Evolutionary conservation across 768 basidiomycete genomes (phyloP).

Genomic region (Pleurotus tuber-regium): DNA sequence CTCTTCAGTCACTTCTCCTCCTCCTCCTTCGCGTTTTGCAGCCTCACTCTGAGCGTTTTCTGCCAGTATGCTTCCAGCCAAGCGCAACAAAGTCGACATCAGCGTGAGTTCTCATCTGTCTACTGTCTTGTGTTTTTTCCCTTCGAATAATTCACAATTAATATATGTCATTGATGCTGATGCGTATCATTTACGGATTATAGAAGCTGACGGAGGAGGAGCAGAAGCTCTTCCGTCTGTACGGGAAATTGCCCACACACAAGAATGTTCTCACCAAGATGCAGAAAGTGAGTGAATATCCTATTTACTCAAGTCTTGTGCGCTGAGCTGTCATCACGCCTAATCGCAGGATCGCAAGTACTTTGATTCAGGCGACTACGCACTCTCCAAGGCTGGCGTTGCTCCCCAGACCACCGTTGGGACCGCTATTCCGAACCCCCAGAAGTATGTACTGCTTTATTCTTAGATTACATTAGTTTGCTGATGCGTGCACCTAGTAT

Average conservation of each 20-base stretch:
- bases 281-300: conserved; percentile 89
- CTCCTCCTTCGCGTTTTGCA: conserved; percentile 24
- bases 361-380: conserved; percentile 99
- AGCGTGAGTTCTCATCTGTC: conserved; percentile 78
- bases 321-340: conserved; percentile 14
- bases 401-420: conserved; percentile 88
- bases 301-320: too few relatives aligned
- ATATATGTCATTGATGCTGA: conserved; percentile 20
- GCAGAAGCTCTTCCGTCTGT: conserved; percentile 90
- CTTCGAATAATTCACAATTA: not conserved
- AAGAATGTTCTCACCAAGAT: conserved; percentile 94
- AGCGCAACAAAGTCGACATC: conserved; percentile 92
- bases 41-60: conserved; percentile 14
- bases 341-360: conserved; percentile 88
- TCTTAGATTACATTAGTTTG: conserved; percentile 8
- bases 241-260: conserved; percentile 91
- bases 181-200: conserved; percentile 7
- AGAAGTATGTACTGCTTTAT: conserved; percentile 63
- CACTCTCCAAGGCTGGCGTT: conserved; percentile 92
- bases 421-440: conserved; percentile 96
- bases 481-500: conserved; percentile 56
- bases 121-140: not conserved
- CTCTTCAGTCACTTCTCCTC: not conserved
- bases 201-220: conserved; percentile 87
- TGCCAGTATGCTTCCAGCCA: conserved; percentile 64